Base-by-base conservation (phyloP, 2,329 filamentous ascomycete genomes). In the Cladosporium sp. region DNA sequence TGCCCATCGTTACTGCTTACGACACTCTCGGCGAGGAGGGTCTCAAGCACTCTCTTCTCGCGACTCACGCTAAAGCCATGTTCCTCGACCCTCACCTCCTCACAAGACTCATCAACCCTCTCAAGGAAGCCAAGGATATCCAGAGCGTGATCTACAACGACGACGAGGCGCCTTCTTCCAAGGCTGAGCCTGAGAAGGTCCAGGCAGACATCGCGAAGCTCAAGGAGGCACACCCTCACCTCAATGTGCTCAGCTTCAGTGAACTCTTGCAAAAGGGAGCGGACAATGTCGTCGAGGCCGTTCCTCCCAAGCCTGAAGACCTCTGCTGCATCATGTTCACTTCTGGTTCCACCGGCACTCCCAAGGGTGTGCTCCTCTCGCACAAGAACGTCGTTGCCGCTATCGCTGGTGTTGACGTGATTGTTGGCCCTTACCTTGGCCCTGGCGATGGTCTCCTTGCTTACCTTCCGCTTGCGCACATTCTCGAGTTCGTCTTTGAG, bases 401-500 rank as follows among this genome's bases (percentile, higher is more conserved):
- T 50, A 72, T 95, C 57, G 86, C 92, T 40, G 93, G 93, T 66
- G 81, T 95, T 39, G 81, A 85, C 63, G 79, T 79, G 36, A 83
- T 88, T 54, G 83, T 97, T 41, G 87, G 86, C 18, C 82, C 85
- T 52, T 85, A 85, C 62, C 80, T 97, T 43, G 85, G 84, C 53
- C 83, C 85, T 51, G 82, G 79, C 39, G 93, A 98, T 60, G 79
- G 80, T 39, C 77, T 97, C 38, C 79, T 98, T 39, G 89, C 91
- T 18, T 98, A 97, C 69, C 81, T 98, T 12, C 93, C 93, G 1
- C 83, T 95, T 47, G 91, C 93, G 2, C 93, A 98, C 67, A 97
- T 97, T 62, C 83, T 98, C 62, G 93, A 98, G 70, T 93, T 95
- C 69, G 86, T 92, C 52, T 88, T 98, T 58, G 93, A 98, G 72